Conservation (phyloP, 306 rosid genomes). For the Coriaria nepalensis region DNA sequence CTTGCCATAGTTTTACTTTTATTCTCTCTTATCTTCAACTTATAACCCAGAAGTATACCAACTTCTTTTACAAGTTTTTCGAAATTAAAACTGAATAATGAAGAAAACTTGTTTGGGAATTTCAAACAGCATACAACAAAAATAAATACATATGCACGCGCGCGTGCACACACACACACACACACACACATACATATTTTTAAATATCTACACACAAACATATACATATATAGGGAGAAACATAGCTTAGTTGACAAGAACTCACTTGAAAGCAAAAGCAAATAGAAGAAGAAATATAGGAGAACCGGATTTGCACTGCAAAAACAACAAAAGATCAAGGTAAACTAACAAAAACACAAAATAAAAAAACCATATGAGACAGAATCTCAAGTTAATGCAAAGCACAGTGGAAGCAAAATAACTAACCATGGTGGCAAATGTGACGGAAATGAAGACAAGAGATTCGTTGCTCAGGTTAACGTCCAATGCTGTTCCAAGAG, state of each 20-base stretch:
- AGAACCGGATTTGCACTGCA: slow-evolving; percentile 99
- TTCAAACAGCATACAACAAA: no score
- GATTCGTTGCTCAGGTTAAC: slow-evolving; percentile 91
- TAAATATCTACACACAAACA: no score
- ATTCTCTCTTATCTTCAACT: no score
- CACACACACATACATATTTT: no score
- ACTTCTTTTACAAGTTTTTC: no score
- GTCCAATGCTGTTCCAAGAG: slow-evolving; percentile 94
- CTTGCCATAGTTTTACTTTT: no score
- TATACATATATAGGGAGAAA: not conserved
- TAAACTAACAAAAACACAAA: slow-evolving; percentile 16
- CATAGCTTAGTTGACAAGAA: slow-evolving; percentile 17
- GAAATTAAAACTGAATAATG: no score
- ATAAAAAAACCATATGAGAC: slow-evolving; percentile 10
- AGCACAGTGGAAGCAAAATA: slow-evolving; percentile 10
- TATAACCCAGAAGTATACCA: no score
- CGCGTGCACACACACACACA: no score
- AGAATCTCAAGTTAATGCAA: slow-evolving; percentile 7
- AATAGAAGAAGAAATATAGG: slow-evolving; percentile 94
- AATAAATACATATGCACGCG: no score
- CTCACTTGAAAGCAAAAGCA: slow-evolving; percentile 91
- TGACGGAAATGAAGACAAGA: slow-evolving; percentile 88
- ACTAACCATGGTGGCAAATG: slow-evolving; percentile 99
- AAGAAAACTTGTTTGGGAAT: no score
- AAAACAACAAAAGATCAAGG: slow-evolving; percentile 14